phyloP scores from a whole-genome alignment of 164 flowering plant species.

The Santalum album region DNA sequence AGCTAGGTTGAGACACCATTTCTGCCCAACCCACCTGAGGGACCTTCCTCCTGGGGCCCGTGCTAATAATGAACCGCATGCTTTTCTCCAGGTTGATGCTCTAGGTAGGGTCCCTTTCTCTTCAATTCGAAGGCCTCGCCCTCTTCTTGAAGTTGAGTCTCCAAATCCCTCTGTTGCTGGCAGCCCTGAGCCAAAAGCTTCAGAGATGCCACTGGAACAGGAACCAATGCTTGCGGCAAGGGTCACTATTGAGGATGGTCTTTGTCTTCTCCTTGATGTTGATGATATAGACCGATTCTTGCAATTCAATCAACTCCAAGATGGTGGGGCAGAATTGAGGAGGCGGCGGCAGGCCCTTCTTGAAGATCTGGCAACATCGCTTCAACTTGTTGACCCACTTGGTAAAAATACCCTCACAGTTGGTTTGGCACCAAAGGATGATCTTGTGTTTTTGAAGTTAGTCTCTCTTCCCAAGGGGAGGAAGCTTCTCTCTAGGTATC shows the following conservation, averaged over 20 bases:
- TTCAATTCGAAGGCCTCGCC: constrained; percentile 57
- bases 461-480: constrained; percentile 57
- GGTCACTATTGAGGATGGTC: constrained; percentile 49
- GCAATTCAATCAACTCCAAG: constrained; percentile 44
- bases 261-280: constrained; percentile 52
- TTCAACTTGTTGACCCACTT: constrained; percentile 54
- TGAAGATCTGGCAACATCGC: constrained; percentile 48
- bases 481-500: constrained; percentile 43
- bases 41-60: constrained; percentile 43
- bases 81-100: constrained; percentile 56
- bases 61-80: constrained; percentile 38
- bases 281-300: constrained; percentile 60
- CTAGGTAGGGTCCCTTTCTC: constrained; percentile 54
- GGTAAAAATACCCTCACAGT: constrained; percentile 32
- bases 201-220: constrained; percentile 50
- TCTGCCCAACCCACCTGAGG: constrained; percentile 40
- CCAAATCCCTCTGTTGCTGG: constrained; percentile 24
- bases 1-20: constrained; percentile 37
- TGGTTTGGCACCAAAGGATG: constrained; percentile 37
- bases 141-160: constrained; percentile 55
- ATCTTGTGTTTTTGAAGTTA: constrained; percentile 42
- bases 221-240: constrained; percentile 66
- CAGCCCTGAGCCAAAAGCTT: constrained; percentile 22
- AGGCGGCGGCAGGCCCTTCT: constrained; percentile 33
- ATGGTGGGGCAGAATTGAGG: constrained; percentile 42